Evolutionary conservation across 2,329 filamentous ascomycete species (phyloP).

Genomic region (Plenodomus tracheiphilus): DNA sequence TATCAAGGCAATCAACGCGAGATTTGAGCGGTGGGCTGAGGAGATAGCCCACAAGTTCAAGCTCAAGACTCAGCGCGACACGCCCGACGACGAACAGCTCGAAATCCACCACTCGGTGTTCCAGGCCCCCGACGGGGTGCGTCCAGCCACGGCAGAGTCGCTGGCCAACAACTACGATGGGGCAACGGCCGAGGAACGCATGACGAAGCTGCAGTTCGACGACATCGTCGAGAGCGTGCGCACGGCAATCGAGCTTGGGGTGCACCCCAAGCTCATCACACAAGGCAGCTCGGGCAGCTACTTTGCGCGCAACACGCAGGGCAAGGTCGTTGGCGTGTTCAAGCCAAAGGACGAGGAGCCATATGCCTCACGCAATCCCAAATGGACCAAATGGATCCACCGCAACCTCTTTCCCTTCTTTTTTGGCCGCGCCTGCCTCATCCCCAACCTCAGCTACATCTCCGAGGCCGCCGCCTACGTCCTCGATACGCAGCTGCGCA

Average conservation of each 20-base stretch:
- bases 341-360: slow-evolving; percentile 99
- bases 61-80: slow-evolving; percentile 74
- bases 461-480: slow-evolving; percentile 97
- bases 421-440: slow-evolving; percentile 92
- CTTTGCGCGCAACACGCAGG: slow-evolving; percentile 88
- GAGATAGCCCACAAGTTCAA: slow-evolving; percentile 98
- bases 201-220: slow-evolving; percentile 83
- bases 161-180: slow-evolving; percentile 62
- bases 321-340: slow-evolving; percentile 96
- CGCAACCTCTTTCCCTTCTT: slow-evolving; percentile 96
- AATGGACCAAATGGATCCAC: slow-evolving; percentile 99
- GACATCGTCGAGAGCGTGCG: slow-evolving; percentile 87
- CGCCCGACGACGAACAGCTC: slow-evolving; percentile 74
- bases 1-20: slow-evolving; percentile 96
- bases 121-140: slow-evolving; percentile 84
- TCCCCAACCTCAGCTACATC: slow-evolving; percentile 96
- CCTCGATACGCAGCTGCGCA: slow-evolving; percentile 85
- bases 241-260: slow-evolving; percentile 82
- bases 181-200: slow-evolving; percentile 64
- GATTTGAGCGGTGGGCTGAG: slow-evolving; percentile 94
- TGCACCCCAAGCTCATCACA: slow-evolving; percentile 93
- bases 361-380: slow-evolving; percentile 94
- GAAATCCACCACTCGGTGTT: slow-evolving; percentile 99
- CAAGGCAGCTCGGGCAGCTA: slow-evolving; percentile 98
- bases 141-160: slow-evolving; percentile 75